Evolutionary conservation across 768 basidiomycete genomes (phyloP).

Genomic region (Stropharia rugosoannulata): DNA sequence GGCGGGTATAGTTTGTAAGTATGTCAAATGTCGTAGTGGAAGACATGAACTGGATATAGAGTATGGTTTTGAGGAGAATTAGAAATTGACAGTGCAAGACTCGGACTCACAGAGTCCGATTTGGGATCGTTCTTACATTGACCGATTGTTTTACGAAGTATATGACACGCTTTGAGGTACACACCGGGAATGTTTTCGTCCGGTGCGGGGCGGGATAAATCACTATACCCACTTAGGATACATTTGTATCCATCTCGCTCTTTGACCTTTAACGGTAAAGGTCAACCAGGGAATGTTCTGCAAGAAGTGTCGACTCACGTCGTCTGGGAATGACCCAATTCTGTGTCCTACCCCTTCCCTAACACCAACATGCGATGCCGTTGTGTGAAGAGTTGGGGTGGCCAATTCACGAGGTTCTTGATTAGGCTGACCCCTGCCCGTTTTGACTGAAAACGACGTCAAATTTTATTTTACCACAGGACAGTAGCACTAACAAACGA

Average conservation of each 20-base stretch:
- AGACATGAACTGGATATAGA: too few relatives aligned
- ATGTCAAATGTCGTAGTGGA: too few relatives aligned
- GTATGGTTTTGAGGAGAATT: too few relatives aligned
- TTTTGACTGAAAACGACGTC: conserved; percentile 11
- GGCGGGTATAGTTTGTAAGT: background rate
- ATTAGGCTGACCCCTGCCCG: background rate
- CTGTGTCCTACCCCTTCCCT: background rate
- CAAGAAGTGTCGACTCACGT: conserved; percentile 1
- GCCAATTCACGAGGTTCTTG: background rate
- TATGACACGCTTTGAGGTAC: background rate
- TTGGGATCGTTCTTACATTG: too few relatives aligned
- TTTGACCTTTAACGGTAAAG: conserved; percentile 9
- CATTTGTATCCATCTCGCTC: background rate
- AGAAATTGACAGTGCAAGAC: too few relatives aligned
- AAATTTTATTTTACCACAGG: background rate
- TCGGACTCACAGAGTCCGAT: too few relatives aligned
- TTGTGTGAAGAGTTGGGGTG: conserved; percentile 1
- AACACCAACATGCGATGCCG: background rate
- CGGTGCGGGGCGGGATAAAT: background rate
- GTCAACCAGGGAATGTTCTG: background rate
- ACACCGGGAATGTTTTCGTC: background rate
- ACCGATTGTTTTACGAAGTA: too few relatives aligned
- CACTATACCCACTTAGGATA: conserved; percentile 11
- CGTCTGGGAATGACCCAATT: background rate
- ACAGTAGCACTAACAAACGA: conserved; percentile 11